These are phyloP conservation scores for Cinnamomum micranthum DNA, from an alignment of 164 flowering plant genomes.

Conservation along the genomic window DNA sequence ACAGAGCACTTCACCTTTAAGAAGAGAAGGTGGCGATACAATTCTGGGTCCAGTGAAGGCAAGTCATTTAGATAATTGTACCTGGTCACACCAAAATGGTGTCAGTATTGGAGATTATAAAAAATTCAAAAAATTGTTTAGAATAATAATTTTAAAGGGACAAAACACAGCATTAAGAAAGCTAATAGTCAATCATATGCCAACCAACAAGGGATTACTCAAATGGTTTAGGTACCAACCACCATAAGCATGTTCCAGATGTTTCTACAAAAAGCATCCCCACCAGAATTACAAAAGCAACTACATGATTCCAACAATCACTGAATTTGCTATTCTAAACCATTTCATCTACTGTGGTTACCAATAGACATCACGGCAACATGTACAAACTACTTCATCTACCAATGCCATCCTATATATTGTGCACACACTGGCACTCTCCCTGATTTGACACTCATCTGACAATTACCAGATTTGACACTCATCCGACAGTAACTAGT, in stretches of 20 bases:
- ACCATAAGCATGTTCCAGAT: neutral
- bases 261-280: neutral
- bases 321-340: neutral
- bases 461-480: too few relatives aligned
- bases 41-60: slow-evolving; percentile 95
- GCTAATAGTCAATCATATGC: too few relatives aligned
- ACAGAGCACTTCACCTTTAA: slow-evolving; percentile 55
- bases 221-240: neutral
- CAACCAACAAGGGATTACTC: too few relatives aligned
- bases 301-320: neutral
- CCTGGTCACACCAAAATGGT: slow-evolving; percentile 33
- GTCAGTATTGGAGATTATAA: neutral
- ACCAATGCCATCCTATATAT: neutral
- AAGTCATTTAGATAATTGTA: slow-evolving; percentile 88
- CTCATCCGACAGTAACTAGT: too few relatives aligned
- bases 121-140: too few relatives aligned
- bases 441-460: too few relatives aligned
- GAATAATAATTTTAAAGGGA: neutral
- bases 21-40: slow-evolving; percentile 91
- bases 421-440: too few relatives aligned
- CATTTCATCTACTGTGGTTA: neutral
- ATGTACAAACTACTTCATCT: neutral
- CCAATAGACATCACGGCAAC: too few relatives aligned
- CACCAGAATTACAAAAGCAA: neutral
- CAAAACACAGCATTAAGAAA: too few relatives aligned